Evolutionary conservation across 768 basidiomycete genomes (phyloP).

Genomic region (Russula compacta): DNA sequence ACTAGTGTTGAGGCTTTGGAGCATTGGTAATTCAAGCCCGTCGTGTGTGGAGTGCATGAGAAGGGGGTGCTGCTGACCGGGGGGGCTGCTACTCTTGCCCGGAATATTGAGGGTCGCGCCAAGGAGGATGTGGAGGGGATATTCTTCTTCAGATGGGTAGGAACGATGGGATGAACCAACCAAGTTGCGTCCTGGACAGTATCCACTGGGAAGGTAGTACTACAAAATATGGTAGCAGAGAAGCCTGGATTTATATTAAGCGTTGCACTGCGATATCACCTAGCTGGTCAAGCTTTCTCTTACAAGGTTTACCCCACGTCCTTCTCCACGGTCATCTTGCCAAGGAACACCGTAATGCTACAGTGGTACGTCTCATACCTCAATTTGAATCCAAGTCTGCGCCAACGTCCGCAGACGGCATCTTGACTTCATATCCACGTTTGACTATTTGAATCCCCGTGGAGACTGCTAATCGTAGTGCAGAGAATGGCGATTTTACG

Average conservation of each 20-base stretch:
- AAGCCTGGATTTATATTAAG: slow-evolving; percentile 3
- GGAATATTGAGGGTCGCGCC: too few relatives aligned
- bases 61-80: too few relatives aligned
- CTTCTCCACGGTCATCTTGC: not conserved
- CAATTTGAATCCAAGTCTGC: not conserved
- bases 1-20: too few relatives aligned
- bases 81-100: too few relatives aligned
- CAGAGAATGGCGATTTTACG: not conserved
- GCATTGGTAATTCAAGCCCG: too few relatives aligned
- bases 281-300: not conserved
- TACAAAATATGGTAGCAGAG: not conserved
- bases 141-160: too few relatives aligned
- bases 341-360: too few relatives aligned
- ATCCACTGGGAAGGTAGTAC: too few relatives aligned
- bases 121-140: too few relatives aligned
- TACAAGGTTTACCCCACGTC: not conserved
- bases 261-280: not conserved
- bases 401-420: not conserved
- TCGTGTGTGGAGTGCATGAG: too few relatives aligned
- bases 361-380: not conserved
- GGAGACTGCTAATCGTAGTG: not conserved
- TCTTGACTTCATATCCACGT: not conserved
- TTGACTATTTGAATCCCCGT: not conserved
- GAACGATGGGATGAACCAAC: too few relatives aligned
- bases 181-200: too few relatives aligned